Evolutionary conservation across 768 basidiomycete genomes (phyloP).

Genomic region (Agrocybe chaxingu): DNA sequence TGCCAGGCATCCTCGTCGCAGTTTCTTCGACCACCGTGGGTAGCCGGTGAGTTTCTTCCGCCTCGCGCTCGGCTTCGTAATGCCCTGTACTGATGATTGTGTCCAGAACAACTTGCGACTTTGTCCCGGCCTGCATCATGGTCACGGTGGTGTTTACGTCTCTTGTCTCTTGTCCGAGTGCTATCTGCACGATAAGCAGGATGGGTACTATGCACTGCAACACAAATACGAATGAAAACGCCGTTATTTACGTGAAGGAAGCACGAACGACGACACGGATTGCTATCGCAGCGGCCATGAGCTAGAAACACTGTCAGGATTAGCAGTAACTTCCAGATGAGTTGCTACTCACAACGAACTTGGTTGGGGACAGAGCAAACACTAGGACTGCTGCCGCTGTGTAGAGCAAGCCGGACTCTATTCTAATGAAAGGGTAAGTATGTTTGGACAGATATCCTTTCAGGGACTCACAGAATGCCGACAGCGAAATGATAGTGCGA

Average conservation of each 20-base stretch:
- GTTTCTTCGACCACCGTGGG: background rate
- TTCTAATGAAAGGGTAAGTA: slow-evolving; percentile 5
- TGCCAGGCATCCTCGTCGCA: too few relatives aligned
- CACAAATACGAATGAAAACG: background rate
- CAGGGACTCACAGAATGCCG: slow-evolving; percentile 23
- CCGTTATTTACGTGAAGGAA: background rate
- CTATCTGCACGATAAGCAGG: slow-evolving; percentile 23
- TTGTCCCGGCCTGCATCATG: slow-evolving; percentile 7
- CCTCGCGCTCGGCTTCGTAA: background rate
- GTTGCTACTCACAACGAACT: slow-evolving; percentile 15
- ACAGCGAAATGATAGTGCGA: slow-evolving; percentile 22
- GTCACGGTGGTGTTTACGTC: slow-evolving; percentile 16
- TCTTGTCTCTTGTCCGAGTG: slow-evolving; percentile 16
- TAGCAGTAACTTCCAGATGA: background rate
- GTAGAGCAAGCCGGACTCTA: slow-evolving; percentile 22
- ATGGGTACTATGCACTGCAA: slow-evolving; percentile 22
- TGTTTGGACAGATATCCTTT: background rate
- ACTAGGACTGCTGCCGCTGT: slow-evolving; percentile 12
- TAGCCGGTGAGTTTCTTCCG: background rate
- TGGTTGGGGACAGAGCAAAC: slow-evolving; percentile 13
- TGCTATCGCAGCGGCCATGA: slow-evolving; percentile 15
- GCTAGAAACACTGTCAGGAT: slow-evolving; percentile 4
- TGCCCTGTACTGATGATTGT: slow-evolving; percentile 12
- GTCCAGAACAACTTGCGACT: slow-evolving; percentile 13
- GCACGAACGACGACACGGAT: slow-evolving; percentile 20